Conservation (phyloP, 2,329 filamentous ascomycete genomes). For the Fusarium poae region DNA sequence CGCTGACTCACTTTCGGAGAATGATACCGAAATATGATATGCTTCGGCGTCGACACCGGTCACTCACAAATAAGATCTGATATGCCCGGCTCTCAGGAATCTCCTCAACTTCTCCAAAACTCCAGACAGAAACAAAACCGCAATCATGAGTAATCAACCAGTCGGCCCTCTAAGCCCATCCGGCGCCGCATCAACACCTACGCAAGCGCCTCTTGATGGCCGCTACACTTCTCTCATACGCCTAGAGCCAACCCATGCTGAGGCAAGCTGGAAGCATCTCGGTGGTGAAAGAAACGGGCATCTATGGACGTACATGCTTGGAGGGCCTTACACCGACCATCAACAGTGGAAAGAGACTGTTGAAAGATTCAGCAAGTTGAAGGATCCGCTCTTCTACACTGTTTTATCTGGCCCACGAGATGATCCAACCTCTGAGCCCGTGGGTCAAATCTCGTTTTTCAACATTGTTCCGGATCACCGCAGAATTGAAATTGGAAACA, state of each 20-base stretch:
- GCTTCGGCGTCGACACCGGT: slow-evolving; percentile 13
- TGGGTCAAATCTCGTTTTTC: slow-evolving; percentile 61
- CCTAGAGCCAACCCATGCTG: slow-evolving; percentile 46
- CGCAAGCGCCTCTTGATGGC: slow-evolving; percentile 47
- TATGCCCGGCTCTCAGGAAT: background rate
- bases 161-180: slow-evolving; percentile 41
- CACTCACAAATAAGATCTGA: background rate
- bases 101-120: background rate
- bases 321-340: slow-evolving; percentile 40
- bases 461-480: slow-evolving; percentile 62
- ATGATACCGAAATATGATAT: slow-evolving; percentile 7
- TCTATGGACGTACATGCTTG: slow-evolving; percentile 55
- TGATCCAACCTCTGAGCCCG: slow-evolving; percentile 49
- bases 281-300: slow-evolving; percentile 50
- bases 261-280: slow-evolving; percentile 51
- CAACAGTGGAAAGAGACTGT: slow-evolving; percentile 40
- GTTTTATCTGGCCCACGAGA: slow-evolving; percentile 54
- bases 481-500: slow-evolving; percentile 68
- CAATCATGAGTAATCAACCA: slow-evolving; percentile 25
- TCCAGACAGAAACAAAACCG: background rate
- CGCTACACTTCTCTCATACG: slow-evolving; percentile 51
- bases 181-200: slow-evolving; percentile 33
- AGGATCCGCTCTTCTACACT: slow-evolving; percentile 59
- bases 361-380: slow-evolving; percentile 42
- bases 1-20: slow-evolving; percentile 25